Conservation (phyloP, 139 green algal species). For the Closterium sp. region DNA sequence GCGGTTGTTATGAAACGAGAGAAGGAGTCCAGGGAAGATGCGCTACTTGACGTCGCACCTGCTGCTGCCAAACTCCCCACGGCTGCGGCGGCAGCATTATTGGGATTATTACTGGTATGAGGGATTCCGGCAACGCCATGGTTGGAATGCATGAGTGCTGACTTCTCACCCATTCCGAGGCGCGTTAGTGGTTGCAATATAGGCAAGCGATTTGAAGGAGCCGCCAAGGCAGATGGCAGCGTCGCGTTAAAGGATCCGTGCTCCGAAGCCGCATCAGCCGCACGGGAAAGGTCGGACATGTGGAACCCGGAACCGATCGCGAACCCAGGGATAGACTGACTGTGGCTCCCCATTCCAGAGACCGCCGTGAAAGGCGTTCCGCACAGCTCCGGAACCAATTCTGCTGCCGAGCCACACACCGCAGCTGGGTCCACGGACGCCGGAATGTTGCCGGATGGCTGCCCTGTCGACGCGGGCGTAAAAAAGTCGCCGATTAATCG, state of each 20-base stretch:
- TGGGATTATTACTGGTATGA: neutral
- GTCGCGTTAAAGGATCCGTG: neutral
- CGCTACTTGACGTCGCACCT: neutral
- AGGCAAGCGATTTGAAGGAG: neutral
- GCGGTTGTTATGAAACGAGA: neutral
- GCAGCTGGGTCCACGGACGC: neutral
- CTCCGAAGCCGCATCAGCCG: neutral
- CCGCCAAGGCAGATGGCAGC: neutral
- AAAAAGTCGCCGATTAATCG: neutral
- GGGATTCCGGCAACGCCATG: neutral
- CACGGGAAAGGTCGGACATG: neutral
- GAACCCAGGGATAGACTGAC: neutral
- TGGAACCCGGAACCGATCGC: neutral
- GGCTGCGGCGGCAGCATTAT: neutral
- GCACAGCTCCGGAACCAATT: neutral
- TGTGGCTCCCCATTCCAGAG: neutral
- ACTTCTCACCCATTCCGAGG: neutral
- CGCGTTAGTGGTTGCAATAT: neutral
- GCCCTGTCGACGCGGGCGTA: neutral
- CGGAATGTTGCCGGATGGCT: neutral
- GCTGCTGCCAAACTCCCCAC: neutral
- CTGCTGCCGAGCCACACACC: neutral
- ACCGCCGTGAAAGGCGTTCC: neutral
- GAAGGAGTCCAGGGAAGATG: neutral
- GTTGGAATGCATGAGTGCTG: neutral